Conservation (phyloP, 257 asterid species). For the Euphrasia confusa region DNA sequence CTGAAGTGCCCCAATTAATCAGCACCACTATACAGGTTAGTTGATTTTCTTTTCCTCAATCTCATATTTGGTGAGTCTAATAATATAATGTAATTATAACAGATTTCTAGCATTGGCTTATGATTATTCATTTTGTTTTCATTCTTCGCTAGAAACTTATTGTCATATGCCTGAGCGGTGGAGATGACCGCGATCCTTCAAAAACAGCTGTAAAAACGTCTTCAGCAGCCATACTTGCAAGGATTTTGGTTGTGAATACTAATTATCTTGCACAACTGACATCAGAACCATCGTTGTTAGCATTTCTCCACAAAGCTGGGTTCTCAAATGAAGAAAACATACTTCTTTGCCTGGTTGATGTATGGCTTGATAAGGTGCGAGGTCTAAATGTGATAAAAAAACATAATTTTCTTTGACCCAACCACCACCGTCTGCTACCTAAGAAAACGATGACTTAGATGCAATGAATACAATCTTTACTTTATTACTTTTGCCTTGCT, state of each 20-base stretch:
- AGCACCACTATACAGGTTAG: slow-evolving; percentile 72
- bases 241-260: slow-evolving; percentile 88
- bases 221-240: slow-evolving; percentile 84
- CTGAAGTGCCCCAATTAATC: slow-evolving; percentile 77
- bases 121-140: slow-evolving; percentile 18
- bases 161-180: slow-evolving; percentile 79
- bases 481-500: neutral
- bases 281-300: slow-evolving; percentile 61
- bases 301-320: slow-evolving; percentile 68
- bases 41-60: slow-evolving; percentile 17
- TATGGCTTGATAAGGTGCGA: slow-evolving; percentile 95
- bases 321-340: slow-evolving; percentile 72
- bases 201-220: slow-evolving; percentile 77
- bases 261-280: slow-evolving; percentile 83
- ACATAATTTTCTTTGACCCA: slow-evolving; percentile 13
- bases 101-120: slow-evolving; percentile 12
- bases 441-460: slow-evolving; percentile 2
- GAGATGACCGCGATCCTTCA: slow-evolving; percentile 85
- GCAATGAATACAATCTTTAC: neutral
- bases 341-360: slow-evolving; percentile 88
- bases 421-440: too few species aligned
- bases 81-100: neutral
- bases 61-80: slow-evolving; percentile 5
- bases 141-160: slow-evolving; percentile 59
- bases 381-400: neutral